These are phyloP conservation scores for Aspergillus calidoustus DNA, from an alignment of 2,329 filamentous ascomycete species.

Conservation along the genomic window DNA sequence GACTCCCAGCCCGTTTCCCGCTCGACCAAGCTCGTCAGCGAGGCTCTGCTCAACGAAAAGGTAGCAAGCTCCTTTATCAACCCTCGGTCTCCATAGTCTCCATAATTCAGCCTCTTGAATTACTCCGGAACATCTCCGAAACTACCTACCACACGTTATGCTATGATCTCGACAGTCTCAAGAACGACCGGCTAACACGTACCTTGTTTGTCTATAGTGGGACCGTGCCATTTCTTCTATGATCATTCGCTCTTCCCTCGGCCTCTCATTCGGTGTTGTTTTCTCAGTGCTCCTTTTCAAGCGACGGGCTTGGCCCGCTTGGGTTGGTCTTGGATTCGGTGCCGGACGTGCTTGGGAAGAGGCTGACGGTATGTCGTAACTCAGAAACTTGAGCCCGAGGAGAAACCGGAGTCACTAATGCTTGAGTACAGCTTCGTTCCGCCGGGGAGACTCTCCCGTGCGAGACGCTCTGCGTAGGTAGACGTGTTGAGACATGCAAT, in stretches of 20 bases:
- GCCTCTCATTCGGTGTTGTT: constrained; percentile 95
- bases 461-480: constrained; percentile 45
- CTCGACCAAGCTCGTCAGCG: constrained; percentile 81
- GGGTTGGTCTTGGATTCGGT: constrained; percentile 90
- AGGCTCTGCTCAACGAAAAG: constrained; percentile 99
- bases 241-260: constrained; percentile 94
- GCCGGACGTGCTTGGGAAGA: constrained; percentile 97
- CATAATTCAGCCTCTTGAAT: neutral
- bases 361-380: constrained; percentile 74
- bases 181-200: constrained; percentile 22
- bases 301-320: constrained; percentile 97
- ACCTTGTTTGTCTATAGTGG: constrained; percentile 66
- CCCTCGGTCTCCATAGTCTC: neutral
- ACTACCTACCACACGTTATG: neutral
- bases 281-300: constrained; percentile 99
- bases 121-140: neutral
- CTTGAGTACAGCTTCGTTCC: constrained; percentile 45
- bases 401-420: constrained; percentile 20
- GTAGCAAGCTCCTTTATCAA: constrained; percentile 54
- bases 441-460: constrained; percentile 47
- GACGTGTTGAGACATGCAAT: constrained; percentile 25
- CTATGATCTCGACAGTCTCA: neutral
- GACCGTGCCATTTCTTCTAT: constrained; percentile 97
- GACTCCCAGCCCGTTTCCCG: constrained; percentile 68
- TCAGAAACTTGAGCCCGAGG: neutral